phyloP scores from a whole-genome alignment of 495 filamentous ascomycete species.

The Penicillium lividum region DNA sequence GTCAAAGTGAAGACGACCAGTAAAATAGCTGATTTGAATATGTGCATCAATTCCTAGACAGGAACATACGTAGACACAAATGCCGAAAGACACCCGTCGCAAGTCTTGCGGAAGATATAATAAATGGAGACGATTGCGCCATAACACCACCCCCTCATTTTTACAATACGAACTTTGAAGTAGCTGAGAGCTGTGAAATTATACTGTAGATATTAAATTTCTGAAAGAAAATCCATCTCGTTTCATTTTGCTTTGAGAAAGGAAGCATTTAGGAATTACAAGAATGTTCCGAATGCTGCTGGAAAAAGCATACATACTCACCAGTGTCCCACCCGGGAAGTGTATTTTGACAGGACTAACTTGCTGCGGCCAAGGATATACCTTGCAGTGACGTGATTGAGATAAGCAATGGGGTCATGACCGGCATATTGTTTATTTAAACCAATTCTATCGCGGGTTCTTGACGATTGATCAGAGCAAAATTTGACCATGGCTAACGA shows the following conservation, averaged over 20 bases:
- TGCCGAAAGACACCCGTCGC: not conserved
- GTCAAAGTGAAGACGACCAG: not conserved
- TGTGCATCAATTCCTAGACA: too few relatives aligned
- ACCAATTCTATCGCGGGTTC: not conserved
- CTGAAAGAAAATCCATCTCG: not conserved
- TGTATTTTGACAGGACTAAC: not conserved
- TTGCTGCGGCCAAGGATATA: not conserved
- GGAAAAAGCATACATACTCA: not conserved
- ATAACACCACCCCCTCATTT: constrained; percentile 7
- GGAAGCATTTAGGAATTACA: not conserved
- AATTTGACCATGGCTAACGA: constrained; percentile 4
- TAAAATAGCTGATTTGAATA: not conserved
- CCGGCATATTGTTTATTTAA: not conserved
- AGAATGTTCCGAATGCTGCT: not conserved
- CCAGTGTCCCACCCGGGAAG: not conserved
- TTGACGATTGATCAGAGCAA: not conserved
- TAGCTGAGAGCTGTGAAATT: not conserved
- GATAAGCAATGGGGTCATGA: constrained; percentile 6
- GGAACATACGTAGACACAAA: not conserved
- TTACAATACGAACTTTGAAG: not conserved
- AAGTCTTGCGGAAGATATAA: constrained; percentile 10
- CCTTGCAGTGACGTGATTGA: constrained; percentile 7
- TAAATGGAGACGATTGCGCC: constrained; percentile 9
- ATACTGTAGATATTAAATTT: not conserved
- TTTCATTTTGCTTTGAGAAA: not conserved